Conservation (phyloP, 1,139 yeast species). For the Saccharomyces hybrid region DNA sequence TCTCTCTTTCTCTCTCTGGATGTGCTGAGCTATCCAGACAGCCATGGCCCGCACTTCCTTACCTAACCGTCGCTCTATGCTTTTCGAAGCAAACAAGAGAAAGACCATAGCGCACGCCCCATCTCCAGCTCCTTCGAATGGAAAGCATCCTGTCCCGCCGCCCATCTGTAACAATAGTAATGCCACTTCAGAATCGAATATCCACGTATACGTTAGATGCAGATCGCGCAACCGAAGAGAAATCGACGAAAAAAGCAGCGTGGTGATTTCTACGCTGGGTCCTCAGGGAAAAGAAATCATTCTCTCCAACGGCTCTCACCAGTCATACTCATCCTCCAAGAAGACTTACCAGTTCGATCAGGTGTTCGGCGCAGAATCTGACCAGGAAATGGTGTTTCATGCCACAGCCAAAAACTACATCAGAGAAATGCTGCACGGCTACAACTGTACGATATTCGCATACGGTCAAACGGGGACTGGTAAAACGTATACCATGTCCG, state of each 20-base stretch:
- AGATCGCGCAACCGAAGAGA: slow-evolving; percentile 68
- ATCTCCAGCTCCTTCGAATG: background rate
- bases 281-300: slow-evolving; percentile 34
- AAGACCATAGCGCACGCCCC: background rate
- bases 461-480: slow-evolving; percentile 92
- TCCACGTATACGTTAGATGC: slow-evolving; percentile 76
- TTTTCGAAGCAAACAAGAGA: background rate
- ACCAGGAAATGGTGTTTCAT: slow-evolving; percentile 52
- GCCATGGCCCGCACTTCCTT: background rate
- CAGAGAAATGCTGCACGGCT: slow-evolving; percentile 52
- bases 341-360: slow-evolving; percentile 60
- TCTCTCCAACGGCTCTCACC: slow-evolving; percentile 22
- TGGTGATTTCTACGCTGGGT: slow-evolving; percentile 43
- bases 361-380: slow-evolving; percentile 68
- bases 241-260: slow-evolving; percentile 55
- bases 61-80: background rate
- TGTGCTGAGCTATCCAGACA: background rate
- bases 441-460: slow-evolving; percentile 73
- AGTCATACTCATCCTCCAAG: slow-evolving; percentile 18
- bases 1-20: background rate
- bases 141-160: background rate
- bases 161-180: background rate
- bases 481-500: slow-evolving; percentile 83
- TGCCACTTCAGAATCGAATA: slow-evolving; percentile 36
- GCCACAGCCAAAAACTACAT: slow-evolving; percentile 55